These are phyloP conservation scores for Pisolithus sp. DNA, from an alignment of 768 basidiomycete species.

Conservation along the genomic window DNA sequence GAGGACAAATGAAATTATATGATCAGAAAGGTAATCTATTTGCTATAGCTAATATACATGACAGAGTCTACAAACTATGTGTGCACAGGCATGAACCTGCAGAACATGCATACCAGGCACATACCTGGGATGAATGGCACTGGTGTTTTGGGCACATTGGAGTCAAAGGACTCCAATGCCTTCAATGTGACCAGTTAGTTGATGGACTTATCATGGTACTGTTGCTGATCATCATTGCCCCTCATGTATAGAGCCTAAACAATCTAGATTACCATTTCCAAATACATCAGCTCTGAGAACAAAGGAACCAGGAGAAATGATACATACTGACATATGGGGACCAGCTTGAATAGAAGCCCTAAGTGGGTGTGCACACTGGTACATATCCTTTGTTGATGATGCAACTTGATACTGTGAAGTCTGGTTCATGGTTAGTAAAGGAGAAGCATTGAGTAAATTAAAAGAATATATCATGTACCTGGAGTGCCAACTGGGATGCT, in stretches of 20 bases:
- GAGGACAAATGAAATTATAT: background rate
- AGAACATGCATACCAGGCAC: too few relatives aligned
- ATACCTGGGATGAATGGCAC: too few relatives aligned
- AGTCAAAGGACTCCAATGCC: too few relatives aligned
- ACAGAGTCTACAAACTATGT: too few relatives aligned
- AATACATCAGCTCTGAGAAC: background rate
- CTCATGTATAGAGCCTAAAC: conserved; percentile 2
- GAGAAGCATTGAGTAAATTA: conserved; percentile 10
- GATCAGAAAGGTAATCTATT: background rate
- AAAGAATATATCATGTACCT: conserved; percentile 6
- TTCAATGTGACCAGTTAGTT: too few relatives aligned
- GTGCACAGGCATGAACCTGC: too few relatives aligned
- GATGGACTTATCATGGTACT: background rate
- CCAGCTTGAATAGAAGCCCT: conserved; percentile 10
- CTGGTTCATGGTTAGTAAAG: conserved; percentile 20
- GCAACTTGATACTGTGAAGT: background rate
- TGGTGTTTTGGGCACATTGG: too few relatives aligned
- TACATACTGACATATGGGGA: conserved; percentile 24
- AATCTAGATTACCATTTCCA: background rate
- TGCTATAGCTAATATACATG: background rate
- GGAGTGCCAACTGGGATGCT: conserved; percentile 14
- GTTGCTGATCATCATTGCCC: background rate
- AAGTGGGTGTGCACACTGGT: conserved; percentile 13
- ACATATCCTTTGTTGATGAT: conserved; percentile 22
- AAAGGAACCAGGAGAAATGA: background rate